Conservation (phyloP, 805 yeast genomes). For the Lachancea dasiensis region DNA sequence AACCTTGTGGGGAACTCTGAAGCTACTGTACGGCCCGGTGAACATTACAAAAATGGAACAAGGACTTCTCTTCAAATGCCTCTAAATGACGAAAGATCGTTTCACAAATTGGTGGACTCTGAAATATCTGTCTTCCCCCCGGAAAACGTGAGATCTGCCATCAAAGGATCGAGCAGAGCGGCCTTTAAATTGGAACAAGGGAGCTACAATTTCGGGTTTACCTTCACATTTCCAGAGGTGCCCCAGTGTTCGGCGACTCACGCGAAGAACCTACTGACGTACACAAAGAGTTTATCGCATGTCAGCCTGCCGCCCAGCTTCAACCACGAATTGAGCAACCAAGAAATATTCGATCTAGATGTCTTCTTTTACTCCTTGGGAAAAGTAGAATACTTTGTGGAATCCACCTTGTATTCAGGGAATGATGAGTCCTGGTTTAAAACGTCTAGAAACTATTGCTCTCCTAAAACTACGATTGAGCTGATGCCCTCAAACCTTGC, state of each 20-base stretch:
- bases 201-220: conserved; percentile 22
- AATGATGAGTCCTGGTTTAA: conserved; percentile 25
- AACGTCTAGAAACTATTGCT: conserved; percentile 23
- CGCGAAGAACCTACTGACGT: conserved; percentile 18
- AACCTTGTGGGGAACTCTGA: conserved; percentile 42
- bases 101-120: conserved; percentile 18
- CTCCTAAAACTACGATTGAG: conserved; percentile 20
- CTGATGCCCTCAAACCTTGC: conserved; percentile 20
- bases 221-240: conserved; percentile 21
- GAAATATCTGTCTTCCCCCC: conserved; percentile 29
- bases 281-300: conserved; percentile 15
- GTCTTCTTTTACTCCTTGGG: conserved; percentile 29
- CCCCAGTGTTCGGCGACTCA: conserved; percentile 27
- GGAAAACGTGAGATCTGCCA: conserved; percentile 30
- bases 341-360: conserved; percentile 25
- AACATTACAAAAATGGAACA: conserved; percentile 48
- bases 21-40: conserved; percentile 25
- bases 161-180: conserved; percentile 25
- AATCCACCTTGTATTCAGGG: conserved; percentile 25
- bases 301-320: conserved; percentile 29
- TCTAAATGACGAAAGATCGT: conserved; percentile 13
- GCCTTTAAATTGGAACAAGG: conserved; percentile 29
- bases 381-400: conserved; percentile 25
- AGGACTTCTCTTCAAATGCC: conserved; percentile 67
- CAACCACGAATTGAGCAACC: conserved; percentile 22